Base-by-base conservation (phyloP, 495 filamentous ascomycete species). In the Penicillium flavigenum region DNA sequence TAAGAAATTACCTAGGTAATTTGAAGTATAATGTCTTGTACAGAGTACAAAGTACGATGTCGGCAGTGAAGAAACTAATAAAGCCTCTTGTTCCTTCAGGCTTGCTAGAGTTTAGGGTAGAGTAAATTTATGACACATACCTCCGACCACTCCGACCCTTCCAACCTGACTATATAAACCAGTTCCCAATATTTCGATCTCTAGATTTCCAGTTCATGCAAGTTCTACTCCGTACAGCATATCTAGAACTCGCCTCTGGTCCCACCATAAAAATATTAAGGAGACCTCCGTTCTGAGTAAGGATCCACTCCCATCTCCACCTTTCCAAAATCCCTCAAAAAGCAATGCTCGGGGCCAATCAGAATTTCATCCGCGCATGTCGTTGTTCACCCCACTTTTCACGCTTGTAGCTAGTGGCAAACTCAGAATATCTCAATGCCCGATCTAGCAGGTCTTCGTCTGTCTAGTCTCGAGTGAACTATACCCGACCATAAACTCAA, bases 251-350 rank as follows among this genome's bases (percentile, higher is more conserved):
- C 38, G 22, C 32, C 19, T 57, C 31, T 14, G 32, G 32, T 36
- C 32, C 39, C 57, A 38, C 19, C 44, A 47, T 56, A 32, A 45
- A 41, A 41, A 29, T 6, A 29, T 26, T 27, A 51, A 6, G 52
- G 45, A 14, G 47, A 29, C 29, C 51, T 32, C 59, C 62, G 45
- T 61, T 60, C 38, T 51, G 54, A 62, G 65, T 63, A 65, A 32
- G 20, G 65, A 67, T 65, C 56, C 55, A 47, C 51, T 36, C 41
- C 29, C 26, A 12, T 16, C 22, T 6, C 56, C 62, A 57, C 56
- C 56, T 57, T 26, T 24, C 24, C 47, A 58, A 68, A 68, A 65
- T 65, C 31, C 60, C 63, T 63, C 62, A 67, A 49, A 43, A 58
- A 24, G 11, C 14, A 38, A 49, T 20, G 5, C 17, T 14, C 14